phyloP scores from a whole-genome alignment of 805 yeast species.

The Schizosaccharomyces cryophilus region DNA sequence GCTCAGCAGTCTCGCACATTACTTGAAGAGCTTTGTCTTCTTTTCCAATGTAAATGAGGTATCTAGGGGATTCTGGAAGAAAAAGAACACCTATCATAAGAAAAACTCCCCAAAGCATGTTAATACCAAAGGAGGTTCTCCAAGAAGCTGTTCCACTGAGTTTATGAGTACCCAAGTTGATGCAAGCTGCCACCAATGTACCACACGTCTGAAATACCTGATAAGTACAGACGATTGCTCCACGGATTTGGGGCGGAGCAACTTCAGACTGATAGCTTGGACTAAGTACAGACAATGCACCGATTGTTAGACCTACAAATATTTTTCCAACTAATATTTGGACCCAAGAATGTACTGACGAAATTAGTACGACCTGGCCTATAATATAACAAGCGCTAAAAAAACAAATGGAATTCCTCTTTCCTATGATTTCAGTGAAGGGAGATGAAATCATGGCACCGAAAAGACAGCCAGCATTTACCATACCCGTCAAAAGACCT shows the following conservation, averaged over 20 bases:
- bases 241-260: conserved; percentile 15
- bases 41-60: conserved; percentile 30
- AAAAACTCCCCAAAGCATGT: conserved; percentile 40
- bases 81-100: conserved; percentile 36
- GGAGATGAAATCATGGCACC: conserved; percentile 5
- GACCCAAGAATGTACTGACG: conserved; percentile 13
- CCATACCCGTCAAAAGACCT: conserved; percentile 4
- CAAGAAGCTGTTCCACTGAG: conserved; percentile 26
- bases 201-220: conserved; percentile 57
- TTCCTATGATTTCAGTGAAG: conserved; percentile 2
- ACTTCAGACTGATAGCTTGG: conserved; percentile 35
- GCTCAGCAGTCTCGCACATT: conserved; percentile 21
- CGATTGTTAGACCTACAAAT: conserved; percentile 48
- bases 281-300: conserved; percentile 42
- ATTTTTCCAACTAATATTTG: conserved; percentile 27
- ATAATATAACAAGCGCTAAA: conserved; percentile 3
- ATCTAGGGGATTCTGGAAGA: conserved; percentile 61
- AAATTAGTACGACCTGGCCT: conserved; percentile 1
- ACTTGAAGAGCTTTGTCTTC: conserved; percentile 33
- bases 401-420: conserved; percentile 1
- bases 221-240: conserved; percentile 12
- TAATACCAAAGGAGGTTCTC: conserved; percentile 42
- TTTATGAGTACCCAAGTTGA: conserved; percentile 39
- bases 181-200: conserved; percentile 38
- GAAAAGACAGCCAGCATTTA: conserved; percentile 3